Percentiles rank a stretch among this genome's conserved stretches.
These are phyloP conservation scores for Ceratobasidium sp. DNA, from an alignment of 1,284 basidiomycete genomes.

Conservation along the genomic window DNA sequence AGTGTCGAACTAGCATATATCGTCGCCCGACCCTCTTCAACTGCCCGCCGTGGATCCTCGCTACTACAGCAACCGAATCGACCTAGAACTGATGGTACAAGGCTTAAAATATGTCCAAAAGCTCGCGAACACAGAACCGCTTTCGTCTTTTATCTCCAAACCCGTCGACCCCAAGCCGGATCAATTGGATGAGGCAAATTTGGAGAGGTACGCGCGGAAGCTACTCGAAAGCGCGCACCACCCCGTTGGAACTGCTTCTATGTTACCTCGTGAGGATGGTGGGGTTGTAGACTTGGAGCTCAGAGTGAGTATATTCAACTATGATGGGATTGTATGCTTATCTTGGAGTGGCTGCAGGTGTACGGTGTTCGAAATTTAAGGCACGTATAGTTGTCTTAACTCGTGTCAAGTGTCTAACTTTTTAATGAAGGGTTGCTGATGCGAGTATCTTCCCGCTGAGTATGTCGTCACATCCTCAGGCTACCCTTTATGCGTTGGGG, in stretches of 20 bases:
- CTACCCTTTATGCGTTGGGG: constrained; percentile 47
- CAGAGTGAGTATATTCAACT: background rate
- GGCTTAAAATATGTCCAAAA: constrained; percentile 58
- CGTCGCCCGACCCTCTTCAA: constrained; percentile 41
- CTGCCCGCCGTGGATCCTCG: constrained; percentile 48
- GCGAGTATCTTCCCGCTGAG: constrained; percentile 23
- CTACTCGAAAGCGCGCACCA: constrained; percentile 45
- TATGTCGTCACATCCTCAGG: constrained; percentile 45
- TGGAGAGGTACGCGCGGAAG: constrained; percentile 45
- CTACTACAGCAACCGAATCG: constrained; percentile 52
- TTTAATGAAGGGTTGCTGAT: constrained; percentile 15
- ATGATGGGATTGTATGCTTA: background rate
- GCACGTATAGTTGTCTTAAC: background rate
- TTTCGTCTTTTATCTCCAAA: constrained; percentile 49
- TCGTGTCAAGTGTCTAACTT: constrained; percentile 3
- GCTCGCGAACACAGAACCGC: constrained; percentile 56
- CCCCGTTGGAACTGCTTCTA: constrained; percentile 56
- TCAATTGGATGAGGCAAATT: constrained; percentile 43
- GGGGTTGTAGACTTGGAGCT: constrained; percentile 59
- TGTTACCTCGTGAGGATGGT: constrained; percentile 59
- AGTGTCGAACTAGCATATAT: constrained; percentile 41
- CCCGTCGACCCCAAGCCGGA: constrained; percentile 47
- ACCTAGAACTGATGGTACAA: constrained; percentile 58
- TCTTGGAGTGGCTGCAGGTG: constrained; percentile 9
- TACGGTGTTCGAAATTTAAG: constrained; percentile 47